phyloP scores from a whole-genome alignment of 768 basidiomycete species.

The Mycena belliarum region DNA sequence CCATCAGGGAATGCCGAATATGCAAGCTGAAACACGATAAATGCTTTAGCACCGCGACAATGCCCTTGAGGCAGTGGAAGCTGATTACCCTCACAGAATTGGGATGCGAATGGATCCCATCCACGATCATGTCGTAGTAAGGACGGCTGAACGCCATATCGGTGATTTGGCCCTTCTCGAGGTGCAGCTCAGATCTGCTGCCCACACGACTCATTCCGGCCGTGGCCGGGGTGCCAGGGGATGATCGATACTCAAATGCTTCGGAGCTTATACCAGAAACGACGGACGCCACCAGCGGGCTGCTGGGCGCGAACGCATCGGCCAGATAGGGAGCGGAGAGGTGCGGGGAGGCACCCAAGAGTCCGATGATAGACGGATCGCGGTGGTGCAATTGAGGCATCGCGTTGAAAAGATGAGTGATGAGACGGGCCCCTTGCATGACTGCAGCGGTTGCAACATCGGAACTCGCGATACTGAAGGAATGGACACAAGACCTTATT shows the following conservation, averaged over 20 bases:
- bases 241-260: slow-evolving; percentile 53
- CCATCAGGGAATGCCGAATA: slow-evolving; percentile 83
- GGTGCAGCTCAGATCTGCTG: slow-evolving; percentile 38
- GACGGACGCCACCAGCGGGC: slow-evolving; percentile 2
- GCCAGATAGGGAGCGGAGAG: slow-evolving; percentile 43
- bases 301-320: slow-evolving; percentile 6
- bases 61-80: slow-evolving; percentile 1
- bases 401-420: slow-evolving; percentile 92
- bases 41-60: no score
- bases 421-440: slow-evolving; percentile 72
- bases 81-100: slow-evolving; percentile 78
- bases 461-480: slow-evolving; percentile 67
- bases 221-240: slow-evolving; percentile 6
- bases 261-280: slow-evolving; percentile 42
- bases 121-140: slow-evolving; percentile 88
- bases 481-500: slow-evolving; percentile 1
- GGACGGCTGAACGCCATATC: slow-evolving; percentile 66
- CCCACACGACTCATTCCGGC: slow-evolving; percentile 21
- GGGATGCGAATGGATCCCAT: slow-evolving; percentile 90
- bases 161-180: slow-evolving; percentile 51
- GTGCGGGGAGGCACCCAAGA: slow-evolving; percentile 77
- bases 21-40: slow-evolving; percentile 55
- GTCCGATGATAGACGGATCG: slow-evolving; percentile 88
- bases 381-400: slow-evolving; percentile 91
- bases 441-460: slow-evolving; percentile 73